These are phyloP conservation scores for Babesia bigemina DNA, from an alignment of 169 alveolate species.

Conservation along the genomic window DNA sequence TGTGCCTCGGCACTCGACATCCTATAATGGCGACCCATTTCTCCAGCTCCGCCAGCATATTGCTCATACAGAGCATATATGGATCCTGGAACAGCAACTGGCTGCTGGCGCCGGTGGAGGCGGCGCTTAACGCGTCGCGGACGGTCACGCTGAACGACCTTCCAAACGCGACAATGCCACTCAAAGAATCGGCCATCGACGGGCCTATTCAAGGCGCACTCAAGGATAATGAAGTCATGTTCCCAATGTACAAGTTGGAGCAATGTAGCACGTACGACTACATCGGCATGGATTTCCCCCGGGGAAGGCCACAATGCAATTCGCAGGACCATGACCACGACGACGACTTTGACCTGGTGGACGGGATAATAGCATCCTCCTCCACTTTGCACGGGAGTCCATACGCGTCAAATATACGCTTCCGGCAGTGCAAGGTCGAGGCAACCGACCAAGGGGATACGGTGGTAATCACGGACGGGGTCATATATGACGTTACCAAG, in stretches of 20 bases:
- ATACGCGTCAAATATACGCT: too few species aligned
- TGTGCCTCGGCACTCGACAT: neutral
- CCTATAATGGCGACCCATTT: neutral
- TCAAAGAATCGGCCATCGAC: neutral
- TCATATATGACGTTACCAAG: neutral
- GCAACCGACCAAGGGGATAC: neutral
- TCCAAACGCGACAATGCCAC: neutral
- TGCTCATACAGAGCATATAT: constrained; percentile 8
- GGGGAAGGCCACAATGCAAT: too few species aligned
- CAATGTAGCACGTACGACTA: too few species aligned
- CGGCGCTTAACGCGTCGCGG: neutral
- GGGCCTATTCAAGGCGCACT: neutral
- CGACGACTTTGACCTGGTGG: too few species aligned
- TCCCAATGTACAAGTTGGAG: neutral
- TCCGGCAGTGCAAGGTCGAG: neutral
- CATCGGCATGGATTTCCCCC: too few species aligned
- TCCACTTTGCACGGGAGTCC: too few species aligned
- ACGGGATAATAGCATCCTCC: too few species aligned
- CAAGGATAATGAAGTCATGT: neutral
- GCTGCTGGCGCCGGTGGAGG: neutral
- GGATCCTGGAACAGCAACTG: neutral
- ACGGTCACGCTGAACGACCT: neutral
- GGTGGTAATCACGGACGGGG: neutral
- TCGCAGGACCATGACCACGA: too few species aligned
- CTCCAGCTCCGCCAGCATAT: constrained; percentile 2